Percentiles rank a stretch among this genome's conserved stretches.
These are phyloP conservation scores for Eleusine coracana DNA, from an alignment of 176 grass and related monocot species.

Conservation along the genomic window DNA sequence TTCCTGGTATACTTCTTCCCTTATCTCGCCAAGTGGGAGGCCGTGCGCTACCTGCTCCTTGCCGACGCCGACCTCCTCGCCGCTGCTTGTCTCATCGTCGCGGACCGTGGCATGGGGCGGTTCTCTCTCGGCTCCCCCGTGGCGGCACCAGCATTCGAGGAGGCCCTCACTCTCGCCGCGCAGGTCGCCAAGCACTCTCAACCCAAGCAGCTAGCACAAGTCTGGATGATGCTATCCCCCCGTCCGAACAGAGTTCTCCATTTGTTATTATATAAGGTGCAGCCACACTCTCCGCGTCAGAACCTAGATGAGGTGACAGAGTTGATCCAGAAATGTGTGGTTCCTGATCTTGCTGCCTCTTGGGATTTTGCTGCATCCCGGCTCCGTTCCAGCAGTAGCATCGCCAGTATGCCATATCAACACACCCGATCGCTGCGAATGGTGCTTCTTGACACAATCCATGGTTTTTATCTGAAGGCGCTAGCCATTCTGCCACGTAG, in stretches of 20 bases:
- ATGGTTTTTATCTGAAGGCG: conserved; percentile 18
- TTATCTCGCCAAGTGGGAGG: conserved; percentile 33
- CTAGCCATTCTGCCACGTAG: conserved; percentile 1
- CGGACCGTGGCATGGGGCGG: background rate
- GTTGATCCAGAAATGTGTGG: background rate
- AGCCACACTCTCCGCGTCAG: background rate
- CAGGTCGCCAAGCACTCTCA: conserved; percentile 21
- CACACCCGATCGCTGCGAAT: conserved; percentile 12
- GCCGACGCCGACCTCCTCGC: conserved; percentile 28
- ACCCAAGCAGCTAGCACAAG: background rate
- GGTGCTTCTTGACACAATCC: conserved; percentile 34
- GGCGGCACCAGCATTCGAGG: background rate
- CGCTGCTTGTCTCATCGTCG: conserved; percentile 14
- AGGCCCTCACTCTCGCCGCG: background rate
- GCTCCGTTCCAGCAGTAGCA: no score
- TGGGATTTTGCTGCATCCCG: conserved; percentile 19
- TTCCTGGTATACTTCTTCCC: conserved; percentile 43
- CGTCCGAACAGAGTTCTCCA: background rate
- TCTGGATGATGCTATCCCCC: conserved; percentile 21
- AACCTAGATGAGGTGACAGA: background rate
- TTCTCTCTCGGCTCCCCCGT: conserved; percentile 9
- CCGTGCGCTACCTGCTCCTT: conserved; percentile 28
- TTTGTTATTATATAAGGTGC: background rate
- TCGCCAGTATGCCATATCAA: background rate
- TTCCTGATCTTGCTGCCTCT: background rate